Evolutionary conservation across 2,329 filamentous ascomycete genomes (phyloP), one percentile per base, ranked within the genome.

Genomic region (Trichophaea hybrida): DNA sequence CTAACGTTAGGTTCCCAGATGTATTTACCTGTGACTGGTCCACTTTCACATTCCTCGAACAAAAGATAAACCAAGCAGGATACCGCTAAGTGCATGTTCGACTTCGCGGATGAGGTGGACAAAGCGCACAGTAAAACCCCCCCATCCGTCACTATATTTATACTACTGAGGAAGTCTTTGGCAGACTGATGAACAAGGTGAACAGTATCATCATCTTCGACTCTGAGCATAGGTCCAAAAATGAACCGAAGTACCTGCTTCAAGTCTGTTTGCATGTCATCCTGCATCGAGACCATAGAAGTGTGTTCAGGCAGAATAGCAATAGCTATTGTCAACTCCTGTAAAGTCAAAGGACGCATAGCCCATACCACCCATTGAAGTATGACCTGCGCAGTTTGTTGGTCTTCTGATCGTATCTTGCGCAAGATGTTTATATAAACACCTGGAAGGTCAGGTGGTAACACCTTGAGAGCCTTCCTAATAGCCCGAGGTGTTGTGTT

Each of bases 101-200:
- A 50, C 17, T 50, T 4, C 4, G 17, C 12, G 17, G 2, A 31
- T 50, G 46, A 50, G n/a, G n/a, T n/a, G n/a, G n/a, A n/a, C n/a
- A 31, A 50, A 4, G 4, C 46, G 4, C 10, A 50, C 2, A n/a
- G 13, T 17, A 24, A 24, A 2, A 24, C 24, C 1, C 3, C 24
- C 24, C 1, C 3, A 1, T 24, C 24, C 24, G 24, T 24, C 3
- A 24, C 24, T 3, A 2, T 3, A 24, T 24, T 24, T 3, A 24
- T 24, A 13, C 35, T 33, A 5, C 35, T 15, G 15, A 68, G 58
- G 44, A 67, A 68, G 52, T 67, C 67, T 15, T 61, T 60, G 4
- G 65, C 66, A 13, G 67, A 69, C 35, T 67, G 60, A 46, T 68
- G 67, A 1, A 66, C 66, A 12, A 68, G 57, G 33, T 67, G 67